Conservation (phyloP, 768 basidiomycete species). For the Pulveroboletus sp. region DNA sequence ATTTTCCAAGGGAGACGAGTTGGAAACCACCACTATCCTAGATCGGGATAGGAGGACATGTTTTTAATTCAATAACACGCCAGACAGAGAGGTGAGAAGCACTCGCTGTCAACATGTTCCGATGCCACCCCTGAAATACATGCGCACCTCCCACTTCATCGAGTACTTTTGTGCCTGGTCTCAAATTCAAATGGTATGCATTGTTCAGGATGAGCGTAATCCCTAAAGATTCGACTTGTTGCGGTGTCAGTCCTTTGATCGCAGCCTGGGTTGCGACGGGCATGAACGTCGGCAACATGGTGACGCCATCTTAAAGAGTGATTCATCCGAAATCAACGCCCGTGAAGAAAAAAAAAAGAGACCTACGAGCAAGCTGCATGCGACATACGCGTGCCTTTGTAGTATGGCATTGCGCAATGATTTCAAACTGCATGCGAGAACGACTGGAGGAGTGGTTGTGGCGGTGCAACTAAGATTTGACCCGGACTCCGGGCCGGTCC, state of each 20-base stretch:
- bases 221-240: conserved; percentile 78
- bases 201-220: conserved; percentile 85
- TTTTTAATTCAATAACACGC: background rate
- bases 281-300: conserved; percentile 89
- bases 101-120: conserved; percentile 78
- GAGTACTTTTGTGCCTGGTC: conserved; percentile 74
- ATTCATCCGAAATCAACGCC: conserved; percentile 1
- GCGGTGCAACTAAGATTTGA: conserved; percentile 10
- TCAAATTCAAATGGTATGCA: conserved; percentile 85
- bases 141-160: conserved; percentile 82
- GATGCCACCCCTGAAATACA: conserved; percentile 82
- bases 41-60: background rate
- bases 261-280: conserved; percentile 91
- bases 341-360: background rate
- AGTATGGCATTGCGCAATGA: conserved; percentile 75
- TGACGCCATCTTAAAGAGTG: conserved; percentile 58
- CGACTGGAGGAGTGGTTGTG: conserved; percentile 1
- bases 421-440: conserved; percentile 72
- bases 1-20: conserved; percentile 78
- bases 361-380: conserved; percentile 77
- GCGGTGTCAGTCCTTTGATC: conserved; percentile 85
- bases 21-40: conserved; percentile 92
- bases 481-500: conserved; percentile 5
- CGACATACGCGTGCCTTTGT: conserved; percentile 81
- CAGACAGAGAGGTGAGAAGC: background rate